Percentiles rank a stretch among this genome's conserved stretches.
Conservation (phyloP, 2,329 filamentous ascomycete genomes). For the Epichloe hybrida region DNA sequence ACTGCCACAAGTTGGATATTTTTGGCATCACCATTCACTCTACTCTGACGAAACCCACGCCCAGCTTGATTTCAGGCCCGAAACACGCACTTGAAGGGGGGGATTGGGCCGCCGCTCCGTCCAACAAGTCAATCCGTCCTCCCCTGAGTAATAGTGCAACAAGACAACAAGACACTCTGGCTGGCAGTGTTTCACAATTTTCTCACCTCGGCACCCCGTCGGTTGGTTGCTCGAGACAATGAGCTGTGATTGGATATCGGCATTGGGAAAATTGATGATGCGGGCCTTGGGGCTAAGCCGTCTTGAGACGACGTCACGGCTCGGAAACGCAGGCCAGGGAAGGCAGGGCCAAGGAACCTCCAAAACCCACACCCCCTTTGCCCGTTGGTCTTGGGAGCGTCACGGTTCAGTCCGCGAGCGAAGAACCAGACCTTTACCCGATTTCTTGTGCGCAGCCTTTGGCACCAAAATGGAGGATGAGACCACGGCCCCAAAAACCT, state of each 20-base stretch:
- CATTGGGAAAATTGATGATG: slow-evolving; percentile 7
- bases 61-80: no score
- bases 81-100: no score
- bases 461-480: slow-evolving; percentile 27
- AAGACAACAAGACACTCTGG: no score
- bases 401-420: slow-evolving; percentile 11
- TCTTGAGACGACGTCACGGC: neutral
- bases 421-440: slow-evolving; percentile 17
- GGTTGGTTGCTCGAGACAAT: neutral
- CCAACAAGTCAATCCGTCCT: no score
- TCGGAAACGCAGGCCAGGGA: neutral
- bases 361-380: slow-evolving; percentile 8
- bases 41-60: no score
- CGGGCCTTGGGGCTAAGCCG: neutral
- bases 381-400: slow-evolving; percentile 12
- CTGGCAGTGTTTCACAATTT: no score
- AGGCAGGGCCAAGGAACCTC: slow-evolving; percentile 3
- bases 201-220: no score
- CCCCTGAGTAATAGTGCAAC: no score
- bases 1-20: no score
- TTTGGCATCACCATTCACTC: no score
- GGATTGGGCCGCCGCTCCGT: no score
- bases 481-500: slow-evolving; percentile 24
- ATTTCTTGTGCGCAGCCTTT: slow-evolving; percentile 25
- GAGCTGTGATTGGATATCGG: neutral